Evolutionary conservation across 495 filamentous ascomycete species (phyloP).

Genomic region (Neurospora sp.): DNA sequence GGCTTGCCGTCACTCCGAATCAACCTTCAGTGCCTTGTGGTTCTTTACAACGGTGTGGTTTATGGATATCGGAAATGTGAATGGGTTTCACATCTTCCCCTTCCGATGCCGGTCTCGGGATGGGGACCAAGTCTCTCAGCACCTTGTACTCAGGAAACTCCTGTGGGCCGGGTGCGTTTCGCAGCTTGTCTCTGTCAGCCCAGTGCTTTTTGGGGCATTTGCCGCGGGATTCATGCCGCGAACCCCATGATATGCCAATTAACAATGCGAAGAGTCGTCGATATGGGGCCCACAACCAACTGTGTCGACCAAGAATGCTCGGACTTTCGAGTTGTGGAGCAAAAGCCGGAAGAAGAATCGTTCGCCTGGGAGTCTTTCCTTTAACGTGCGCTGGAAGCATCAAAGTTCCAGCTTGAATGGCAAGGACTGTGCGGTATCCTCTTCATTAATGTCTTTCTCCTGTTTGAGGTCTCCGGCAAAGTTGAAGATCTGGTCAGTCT

Average conservation of each 20-base stretch:
- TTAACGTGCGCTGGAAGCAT: neutral
- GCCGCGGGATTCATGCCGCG: neutral
- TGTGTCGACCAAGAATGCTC: neutral
- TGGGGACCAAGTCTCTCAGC: neutral
- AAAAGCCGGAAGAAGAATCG: neutral
- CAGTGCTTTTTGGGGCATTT: neutral
- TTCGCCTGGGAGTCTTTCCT: neutral
- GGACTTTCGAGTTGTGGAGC: neutral
- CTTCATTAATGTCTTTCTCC: neutral
- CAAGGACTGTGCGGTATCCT: neutral
- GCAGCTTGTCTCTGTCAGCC: neutral
- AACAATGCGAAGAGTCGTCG: neutral
- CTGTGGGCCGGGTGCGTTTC: neutral
- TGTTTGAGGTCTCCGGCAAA: neutral
- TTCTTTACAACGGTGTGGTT: slow-evolving; percentile 1
- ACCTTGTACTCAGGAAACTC: neutral
- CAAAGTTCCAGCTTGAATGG: neutral
- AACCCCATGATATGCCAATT: neutral
- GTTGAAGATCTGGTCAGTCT: neutral
- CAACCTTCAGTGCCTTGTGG: neutral
- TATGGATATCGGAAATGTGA: neutral
- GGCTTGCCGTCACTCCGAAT: neutral
- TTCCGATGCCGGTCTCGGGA: neutral
- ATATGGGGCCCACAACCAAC: neutral
- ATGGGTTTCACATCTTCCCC: neutral